A percentile compares a stretch with the other conserved stretches of the same genome.
Evolutionary conservation across 2,329 filamentous ascomycete species (phyloP).

Genomic region (Xylaria sp.): DNA sequence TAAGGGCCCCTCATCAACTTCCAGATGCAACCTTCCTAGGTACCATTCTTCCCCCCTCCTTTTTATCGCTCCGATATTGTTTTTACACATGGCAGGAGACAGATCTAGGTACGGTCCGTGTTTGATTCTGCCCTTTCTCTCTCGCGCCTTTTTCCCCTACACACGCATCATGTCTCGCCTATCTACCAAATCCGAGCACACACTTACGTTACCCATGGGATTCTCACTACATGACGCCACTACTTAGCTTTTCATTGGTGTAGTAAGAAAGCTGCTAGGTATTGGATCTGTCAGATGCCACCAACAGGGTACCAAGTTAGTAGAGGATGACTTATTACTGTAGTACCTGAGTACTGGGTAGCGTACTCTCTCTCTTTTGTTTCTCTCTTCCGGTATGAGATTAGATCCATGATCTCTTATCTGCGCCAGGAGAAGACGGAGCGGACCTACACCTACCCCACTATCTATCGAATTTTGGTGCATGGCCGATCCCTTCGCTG

Average conservation of each 20-base stretch:
- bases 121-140: neutral
- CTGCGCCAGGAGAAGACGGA: neutral
- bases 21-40: conserved; percentile 9
- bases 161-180: neutral
- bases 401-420: conserved; percentile 30
- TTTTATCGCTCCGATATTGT: conserved; percentile 21
- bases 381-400: conserved; percentile 3
- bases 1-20: conserved; percentile 10
- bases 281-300: conserved; percentile 30
- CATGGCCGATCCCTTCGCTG: neutral
- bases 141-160: neutral
- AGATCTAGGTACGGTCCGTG: neutral
- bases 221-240: conserved; percentile 31
- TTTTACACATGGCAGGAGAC: neutral
- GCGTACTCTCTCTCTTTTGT: neutral
- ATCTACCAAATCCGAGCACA: conserved; percentile 17
- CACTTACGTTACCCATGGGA: conserved; percentile 23
- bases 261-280: conserved; percentile 35
- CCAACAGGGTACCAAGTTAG: conserved; percentile 14
- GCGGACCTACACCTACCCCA: conserved; percentile 11
- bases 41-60: conserved; percentile 21
- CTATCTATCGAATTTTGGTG: conserved; percentile 4
- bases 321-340: conserved; percentile 10
- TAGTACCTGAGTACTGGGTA: neutral
- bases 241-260: conserved; percentile 18